These are phyloP conservation scores for Letharia lupina DNA, from an alignment of 495 filamentous ascomycete genomes.

Conservation along the genomic window DNA sequence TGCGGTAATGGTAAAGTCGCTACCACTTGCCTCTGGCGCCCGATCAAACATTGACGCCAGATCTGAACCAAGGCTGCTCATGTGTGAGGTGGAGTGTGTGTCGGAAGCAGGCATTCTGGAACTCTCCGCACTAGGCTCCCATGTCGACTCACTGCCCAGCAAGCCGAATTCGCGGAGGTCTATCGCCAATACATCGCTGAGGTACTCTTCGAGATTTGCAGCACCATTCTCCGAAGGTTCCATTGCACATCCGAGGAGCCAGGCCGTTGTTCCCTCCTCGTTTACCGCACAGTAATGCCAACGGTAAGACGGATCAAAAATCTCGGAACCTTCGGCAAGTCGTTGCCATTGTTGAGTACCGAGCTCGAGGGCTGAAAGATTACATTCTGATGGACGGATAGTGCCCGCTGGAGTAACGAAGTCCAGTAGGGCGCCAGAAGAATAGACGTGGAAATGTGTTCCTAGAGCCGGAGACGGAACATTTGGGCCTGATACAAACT, in stretches of 20 bases:
- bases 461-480: slow-evolving; percentile 82
- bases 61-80: slow-evolving; percentile 67
- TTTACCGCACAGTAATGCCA: slow-evolving; percentile 98
- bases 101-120: slow-evolving; percentile 47
- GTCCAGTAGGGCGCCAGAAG: slow-evolving; percentile 84
- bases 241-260: slow-evolving; percentile 85
- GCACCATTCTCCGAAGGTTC: slow-evolving; percentile 48
- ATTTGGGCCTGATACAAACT: slow-evolving; percentile 80
- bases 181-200: slow-evolving; percentile 87
- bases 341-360: slow-evolving; percentile 85
- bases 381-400: slow-evolving; percentile 75
- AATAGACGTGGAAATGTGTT: slow-evolving; percentile 89
- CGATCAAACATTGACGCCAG: slow-evolving; percentile 79
- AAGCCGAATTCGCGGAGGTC: slow-evolving; percentile 81
- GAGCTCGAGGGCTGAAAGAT: slow-evolving; percentile 78
- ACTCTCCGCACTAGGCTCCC: slow-evolving; percentile 48
- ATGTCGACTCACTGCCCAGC: slow-evolving; percentile 64
- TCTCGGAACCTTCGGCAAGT: slow-evolving; percentile 83
- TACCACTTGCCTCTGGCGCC: slow-evolving; percentile 65
- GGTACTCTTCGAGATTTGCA: slow-evolving; percentile 66
- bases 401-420: slow-evolving; percentile 88
- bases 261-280: slow-evolving; percentile 86
- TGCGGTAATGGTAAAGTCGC: slow-evolving; percentile 80
- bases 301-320: slow-evolving; percentile 76
- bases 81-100: slow-evolving; percentile 38